These are phyloP conservation scores for Ajuga reptans DNA, from an alignment of 305 asterid species.

Conservation along the genomic window DNA sequence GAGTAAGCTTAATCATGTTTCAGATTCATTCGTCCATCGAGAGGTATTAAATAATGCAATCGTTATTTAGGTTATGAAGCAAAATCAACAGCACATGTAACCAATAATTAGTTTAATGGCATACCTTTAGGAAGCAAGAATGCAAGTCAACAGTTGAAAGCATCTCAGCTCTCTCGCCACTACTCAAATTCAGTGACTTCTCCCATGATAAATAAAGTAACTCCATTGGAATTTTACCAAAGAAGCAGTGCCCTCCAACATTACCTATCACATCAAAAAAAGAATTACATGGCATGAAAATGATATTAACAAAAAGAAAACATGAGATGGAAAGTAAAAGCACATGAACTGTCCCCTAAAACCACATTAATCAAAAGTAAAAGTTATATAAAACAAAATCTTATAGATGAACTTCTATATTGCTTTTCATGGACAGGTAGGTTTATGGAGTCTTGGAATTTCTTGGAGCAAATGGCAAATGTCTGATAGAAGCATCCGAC, in stretches of 20 bases:
- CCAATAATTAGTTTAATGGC: conserved; percentile 6
- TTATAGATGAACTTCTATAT: background rate
- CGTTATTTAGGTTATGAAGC: background rate
- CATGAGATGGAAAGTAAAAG: background rate
- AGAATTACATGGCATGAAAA: conserved; percentile 25
- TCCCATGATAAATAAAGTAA: conserved; percentile 77
- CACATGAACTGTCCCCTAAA: conserved; percentile 14
- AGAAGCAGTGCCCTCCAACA: conserved; percentile 64
- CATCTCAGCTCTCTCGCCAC: conserved; percentile 83
- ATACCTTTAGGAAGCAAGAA: conserved; percentile 77
- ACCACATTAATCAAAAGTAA: background rate
- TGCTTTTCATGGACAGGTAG: background rate
- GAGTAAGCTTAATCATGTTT: conserved; percentile 2
- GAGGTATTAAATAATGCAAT: background rate
- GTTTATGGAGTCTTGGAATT: background rate
- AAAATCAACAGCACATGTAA: conserved; percentile 14
- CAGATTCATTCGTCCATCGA: conserved; percentile 10
- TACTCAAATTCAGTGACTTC: conserved; percentile 64
- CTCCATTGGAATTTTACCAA: conserved; percentile 89
- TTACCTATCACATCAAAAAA: conserved; percentile 40
- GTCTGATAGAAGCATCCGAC: background rate
- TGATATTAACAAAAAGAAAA: background rate
- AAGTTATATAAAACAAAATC: background rate
- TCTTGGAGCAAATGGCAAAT: background rate
- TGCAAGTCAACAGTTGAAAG: conserved; percentile 71